Percentiles rank a stretch among this genome's conserved stretches.
Evolutionary conservation across 1,284 basidiomycete species (phyloP).

Genomic region (Moesziomyces sp.): DNA sequence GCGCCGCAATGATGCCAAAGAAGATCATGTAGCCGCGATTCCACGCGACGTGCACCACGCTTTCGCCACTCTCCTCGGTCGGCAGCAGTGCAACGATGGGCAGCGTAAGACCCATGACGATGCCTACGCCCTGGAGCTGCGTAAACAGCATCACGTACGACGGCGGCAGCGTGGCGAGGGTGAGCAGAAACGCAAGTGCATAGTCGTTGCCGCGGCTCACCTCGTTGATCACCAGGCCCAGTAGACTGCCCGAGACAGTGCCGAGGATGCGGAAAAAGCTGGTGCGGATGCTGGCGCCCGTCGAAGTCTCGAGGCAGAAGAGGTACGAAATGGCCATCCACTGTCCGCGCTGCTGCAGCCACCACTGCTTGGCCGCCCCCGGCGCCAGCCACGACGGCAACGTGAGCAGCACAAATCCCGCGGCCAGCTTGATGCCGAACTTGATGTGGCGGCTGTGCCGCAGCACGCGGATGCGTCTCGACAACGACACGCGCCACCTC

Average conservation of each 20-base stretch:
- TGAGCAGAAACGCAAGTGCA: slow-evolving; percentile 69
- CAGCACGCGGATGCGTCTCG: slow-evolving; percentile 30
- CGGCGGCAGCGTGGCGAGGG: slow-evolving; percentile 67
- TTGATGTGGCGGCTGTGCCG: slow-evolving; percentile 69
- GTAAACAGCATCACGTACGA: slow-evolving; percentile 69
- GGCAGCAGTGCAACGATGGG: slow-evolving; percentile 68
- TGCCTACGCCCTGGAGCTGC: slow-evolving; percentile 65
- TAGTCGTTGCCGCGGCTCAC: slow-evolving; percentile 69
- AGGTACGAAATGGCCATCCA: slow-evolving; percentile 68
- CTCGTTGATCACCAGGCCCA: slow-evolving; percentile 68
- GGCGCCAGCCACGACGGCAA: slow-evolving; percentile 68
- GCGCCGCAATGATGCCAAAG: slow-evolving; percentile 59
- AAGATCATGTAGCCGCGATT: slow-evolving; percentile 61
- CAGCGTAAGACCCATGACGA: slow-evolving; percentile 67
- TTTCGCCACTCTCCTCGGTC: slow-evolving; percentile 58
- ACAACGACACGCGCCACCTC: slow-evolving; percentile 34
- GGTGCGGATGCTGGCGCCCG: slow-evolving; percentile 70
- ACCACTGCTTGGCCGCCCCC: slow-evolving; percentile 66
- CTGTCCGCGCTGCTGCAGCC: slow-evolving; percentile 67
- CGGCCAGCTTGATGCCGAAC: slow-evolving; percentile 69
- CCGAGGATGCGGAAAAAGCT: slow-evolving; percentile 69
- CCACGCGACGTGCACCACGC: slow-evolving; percentile 48
- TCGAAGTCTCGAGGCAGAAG: slow-evolving; percentile 70
- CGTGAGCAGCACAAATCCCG: slow-evolving; percentile 69
- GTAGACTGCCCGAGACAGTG: slow-evolving; percentile 69